These are phyloP conservation scores for Saxophila tyrrhenica DNA, from an alignment of 495 filamentous ascomycete genomes.

Conservation along the genomic window DNA sequence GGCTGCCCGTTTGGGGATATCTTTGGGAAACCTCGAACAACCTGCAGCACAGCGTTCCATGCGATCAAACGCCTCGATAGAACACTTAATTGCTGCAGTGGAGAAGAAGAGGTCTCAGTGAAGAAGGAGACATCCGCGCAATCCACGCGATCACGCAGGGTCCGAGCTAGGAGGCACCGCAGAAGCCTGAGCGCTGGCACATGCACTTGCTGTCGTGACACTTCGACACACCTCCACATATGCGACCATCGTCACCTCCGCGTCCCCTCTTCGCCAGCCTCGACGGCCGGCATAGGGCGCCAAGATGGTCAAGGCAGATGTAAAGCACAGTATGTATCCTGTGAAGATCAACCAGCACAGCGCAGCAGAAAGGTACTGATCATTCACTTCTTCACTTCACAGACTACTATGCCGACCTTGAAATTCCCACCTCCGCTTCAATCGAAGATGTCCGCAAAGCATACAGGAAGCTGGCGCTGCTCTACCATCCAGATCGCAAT, in stretches of 20 bases:
- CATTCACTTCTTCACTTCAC: conserved; percentile 20
- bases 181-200: background rate
- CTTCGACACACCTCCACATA: conserved; percentile 1
- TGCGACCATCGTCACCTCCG: background rate
- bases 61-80: background rate
- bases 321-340: conserved; percentile 9
- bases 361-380: background rate
- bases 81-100: too few species aligned
- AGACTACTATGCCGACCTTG: conserved; percentile 84
- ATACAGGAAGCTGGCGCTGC: conserved; percentile 73
- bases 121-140: background rate
- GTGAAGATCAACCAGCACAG: background rate
- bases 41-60: too few species aligned
- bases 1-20: too few species aligned
- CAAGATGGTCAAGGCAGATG: conserved; percentile 27
- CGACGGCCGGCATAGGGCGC: background rate
- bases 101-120: too few species aligned
- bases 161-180: too few species aligned
- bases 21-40: too few species aligned
- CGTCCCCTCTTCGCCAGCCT: background rate
- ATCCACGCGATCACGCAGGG: background rate
- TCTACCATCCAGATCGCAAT: conserved; percentile 84
- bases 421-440: conserved; percentile 50
- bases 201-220: background rate
- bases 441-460: conserved; percentile 69